Evolutionary conservation across 2,329 filamentous ascomycete genomes (phyloP).

Genomic region (Hymenoscyphus fructigenus): DNA sequence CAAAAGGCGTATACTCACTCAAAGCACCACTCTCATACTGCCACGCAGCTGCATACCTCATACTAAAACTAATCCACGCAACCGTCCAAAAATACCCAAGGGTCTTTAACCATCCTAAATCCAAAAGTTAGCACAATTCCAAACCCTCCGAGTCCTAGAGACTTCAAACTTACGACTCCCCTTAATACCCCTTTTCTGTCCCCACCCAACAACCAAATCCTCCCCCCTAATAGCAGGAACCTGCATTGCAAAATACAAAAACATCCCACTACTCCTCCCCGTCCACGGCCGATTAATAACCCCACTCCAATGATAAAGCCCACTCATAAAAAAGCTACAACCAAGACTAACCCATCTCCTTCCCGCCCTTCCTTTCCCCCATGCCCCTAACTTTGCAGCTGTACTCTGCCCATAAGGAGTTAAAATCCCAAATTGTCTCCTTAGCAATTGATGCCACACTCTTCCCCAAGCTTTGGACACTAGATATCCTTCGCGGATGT

Average conservation of each 20-base stretch:
- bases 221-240: slow-evolving; percentile 11
- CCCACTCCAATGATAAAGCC: slow-evolving; percentile 5
- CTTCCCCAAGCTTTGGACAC: slow-evolving; percentile 14
- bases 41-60: slow-evolving; percentile 16
- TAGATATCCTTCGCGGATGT: slow-evolving; percentile 12
- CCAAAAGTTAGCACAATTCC: background rate
- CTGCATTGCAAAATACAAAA: slow-evolving; percentile 16
- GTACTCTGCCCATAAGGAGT: background rate
- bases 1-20: background rate
- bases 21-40: slow-evolving; percentile 14
- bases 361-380: background rate
- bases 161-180: background rate
- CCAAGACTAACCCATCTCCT: background rate
- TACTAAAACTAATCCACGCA: slow-evolving; percentile 13
- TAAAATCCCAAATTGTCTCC: background rate
- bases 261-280: slow-evolving; percentile 10
- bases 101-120: slow-evolving; percentile 1
- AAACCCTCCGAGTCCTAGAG: background rate
- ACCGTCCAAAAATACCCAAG: slow-evolving; percentile 12
- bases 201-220: slow-evolving; percentile 13
- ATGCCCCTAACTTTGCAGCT: background rate
- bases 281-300: slow-evolving; percentile 12
- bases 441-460: slow-evolving; percentile 12
- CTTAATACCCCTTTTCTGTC: background rate
- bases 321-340: background rate